These are phyloP conservation scores for Dichotomocladium elegans DNA, from an alignment of 371 early-diverging fungal genomes.

Conservation along the genomic window DNA sequence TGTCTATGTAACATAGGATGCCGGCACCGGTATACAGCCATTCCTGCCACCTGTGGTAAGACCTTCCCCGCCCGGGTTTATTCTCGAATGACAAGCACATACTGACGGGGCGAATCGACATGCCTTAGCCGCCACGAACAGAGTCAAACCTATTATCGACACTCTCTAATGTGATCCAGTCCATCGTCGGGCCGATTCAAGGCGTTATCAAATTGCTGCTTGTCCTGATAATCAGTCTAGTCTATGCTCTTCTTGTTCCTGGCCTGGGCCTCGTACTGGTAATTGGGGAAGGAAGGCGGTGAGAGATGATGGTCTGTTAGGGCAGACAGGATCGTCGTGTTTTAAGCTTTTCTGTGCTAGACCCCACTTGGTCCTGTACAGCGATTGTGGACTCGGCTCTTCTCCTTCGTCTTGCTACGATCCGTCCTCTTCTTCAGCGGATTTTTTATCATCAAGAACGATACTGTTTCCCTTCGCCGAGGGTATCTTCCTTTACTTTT, in stretches of 20 bases:
- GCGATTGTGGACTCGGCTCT: constrained; percentile 32
- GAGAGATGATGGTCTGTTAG: no score
- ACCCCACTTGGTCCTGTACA: constrained; percentile 28
- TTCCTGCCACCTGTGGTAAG: constrained; percentile 79
- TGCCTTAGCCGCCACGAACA: constrained; percentile 32
- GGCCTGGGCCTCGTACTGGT: constrained; percentile 30
- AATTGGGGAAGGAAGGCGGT: no score
- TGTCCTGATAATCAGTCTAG: constrained; percentile 20
- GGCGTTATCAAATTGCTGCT: constrained; percentile 41
- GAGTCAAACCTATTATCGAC: constrained; percentile 29
- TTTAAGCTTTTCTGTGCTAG: no score
- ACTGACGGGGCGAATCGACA: not conserved
- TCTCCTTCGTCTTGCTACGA: constrained; percentile 36
- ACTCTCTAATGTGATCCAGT: constrained; percentile 29
- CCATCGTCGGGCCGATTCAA: constrained; percentile 44
- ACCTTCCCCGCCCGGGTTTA: not conserved
- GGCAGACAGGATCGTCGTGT: no score
- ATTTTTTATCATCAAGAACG: constrained; percentile 61
- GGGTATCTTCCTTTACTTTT: no score
- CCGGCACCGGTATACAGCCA: constrained; percentile 87
- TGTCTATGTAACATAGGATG: constrained; percentile 42
- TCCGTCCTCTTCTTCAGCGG: constrained; percentile 58
- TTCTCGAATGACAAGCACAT: not conserved
- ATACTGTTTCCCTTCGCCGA: constrained; percentile 48
- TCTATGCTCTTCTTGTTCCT: constrained; percentile 34